phyloP scores from a whole-genome alignment of 2,329 filamentous ascomycete species.

The Fusarium coicis region DNA sequence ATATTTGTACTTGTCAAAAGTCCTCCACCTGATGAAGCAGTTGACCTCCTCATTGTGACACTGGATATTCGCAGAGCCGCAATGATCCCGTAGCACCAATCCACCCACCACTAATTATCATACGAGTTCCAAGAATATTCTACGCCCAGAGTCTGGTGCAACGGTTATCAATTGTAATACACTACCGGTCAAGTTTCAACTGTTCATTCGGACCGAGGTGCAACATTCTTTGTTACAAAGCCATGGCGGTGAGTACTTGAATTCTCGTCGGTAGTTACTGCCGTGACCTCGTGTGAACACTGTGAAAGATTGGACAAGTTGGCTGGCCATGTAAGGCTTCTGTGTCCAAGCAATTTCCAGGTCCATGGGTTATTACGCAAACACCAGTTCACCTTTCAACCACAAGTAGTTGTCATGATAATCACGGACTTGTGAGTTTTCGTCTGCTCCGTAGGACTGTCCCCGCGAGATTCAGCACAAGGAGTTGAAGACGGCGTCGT shows the following conservation, averaged over 20 bases:
- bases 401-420: background rate
- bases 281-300: accelerated
- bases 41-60: background rate
- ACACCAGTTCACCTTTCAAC: background rate
- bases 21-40: background rate
- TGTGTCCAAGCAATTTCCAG: background rate
- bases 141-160: background rate
- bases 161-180: background rate
- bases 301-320: background rate
- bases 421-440: accelerated
- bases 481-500: accelerated
- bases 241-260: background rate
- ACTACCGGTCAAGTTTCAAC: background rate
- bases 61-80: background rate
- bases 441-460: background rate
- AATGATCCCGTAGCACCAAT: background rate
- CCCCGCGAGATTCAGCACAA: background rate
- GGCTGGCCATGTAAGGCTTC: background rate
- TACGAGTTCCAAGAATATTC: background rate
- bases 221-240: background rate
- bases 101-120: background rate
- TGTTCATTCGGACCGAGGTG: background rate
- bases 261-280: background rate
- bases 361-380: background rate
- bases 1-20: background rate